Conservation (phyloP, 106 monocot species). For the Agapanthus africanus region DNA sequence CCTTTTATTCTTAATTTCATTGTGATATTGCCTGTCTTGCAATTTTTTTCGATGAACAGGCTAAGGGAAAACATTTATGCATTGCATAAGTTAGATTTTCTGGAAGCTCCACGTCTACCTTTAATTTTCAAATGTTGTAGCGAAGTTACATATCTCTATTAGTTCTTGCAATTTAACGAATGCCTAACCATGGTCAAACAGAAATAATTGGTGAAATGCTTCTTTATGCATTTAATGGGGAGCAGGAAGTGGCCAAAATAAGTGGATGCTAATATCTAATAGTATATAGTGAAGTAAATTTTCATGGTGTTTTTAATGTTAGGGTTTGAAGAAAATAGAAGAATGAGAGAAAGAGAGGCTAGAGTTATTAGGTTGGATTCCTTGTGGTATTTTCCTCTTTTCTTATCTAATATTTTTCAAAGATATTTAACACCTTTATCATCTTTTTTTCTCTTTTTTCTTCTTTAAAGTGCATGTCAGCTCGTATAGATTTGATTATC, state of each 20-base stretch:
- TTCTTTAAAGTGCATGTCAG: background rate
- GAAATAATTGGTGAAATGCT: background rate
- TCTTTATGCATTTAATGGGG: background rate
- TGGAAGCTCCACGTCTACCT: background rate
- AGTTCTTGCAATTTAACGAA: background rate
- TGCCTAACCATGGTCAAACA: background rate
- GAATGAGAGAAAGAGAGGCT: background rate
- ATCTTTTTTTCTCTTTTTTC: background rate
- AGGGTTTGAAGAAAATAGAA: too few species aligned
- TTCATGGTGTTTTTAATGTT: too few species aligned
- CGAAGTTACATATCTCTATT: background rate
- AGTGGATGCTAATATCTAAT: background rate
- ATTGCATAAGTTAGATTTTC: background rate
- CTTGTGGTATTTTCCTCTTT: too few species aligned
- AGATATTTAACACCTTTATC: too few species aligned
- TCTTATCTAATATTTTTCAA: too few species aligned
- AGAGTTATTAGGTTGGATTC: background rate
- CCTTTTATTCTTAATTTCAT: background rate
- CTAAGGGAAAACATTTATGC: background rate
- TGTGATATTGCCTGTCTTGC: background rate
- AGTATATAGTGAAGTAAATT: background rate
- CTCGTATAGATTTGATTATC: background rate
- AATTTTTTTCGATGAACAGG: background rate
- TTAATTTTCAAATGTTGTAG: background rate
- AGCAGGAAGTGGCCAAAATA: background rate